Evolutionary conservation across 2,329 filamentous ascomycete genomes (phyloP), one percentile per base, ranked within the genome.

Genomic region (Neocucurbitaria cava): DNA sequence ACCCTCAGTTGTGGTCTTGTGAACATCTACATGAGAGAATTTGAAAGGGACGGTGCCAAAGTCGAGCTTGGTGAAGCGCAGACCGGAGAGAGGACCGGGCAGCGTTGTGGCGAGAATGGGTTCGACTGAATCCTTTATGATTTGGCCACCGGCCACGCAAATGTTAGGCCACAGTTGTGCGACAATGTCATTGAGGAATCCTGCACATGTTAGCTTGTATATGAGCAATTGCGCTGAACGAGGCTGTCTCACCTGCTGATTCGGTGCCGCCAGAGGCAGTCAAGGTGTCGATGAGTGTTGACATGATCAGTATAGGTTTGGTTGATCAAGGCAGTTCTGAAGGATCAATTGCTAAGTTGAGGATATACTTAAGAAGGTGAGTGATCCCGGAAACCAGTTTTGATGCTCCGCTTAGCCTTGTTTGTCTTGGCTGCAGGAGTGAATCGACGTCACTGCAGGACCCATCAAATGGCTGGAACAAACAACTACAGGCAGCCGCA

Each of bases 101-200:
- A 82, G 74, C 65, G 78, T 81, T 5, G 74, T 72, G 1, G 75
- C 76, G 35, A 82, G 76, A 62, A 82, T 81, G 31, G 80, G 80
- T 59, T 82, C 79, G 26, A 79, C 79, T 17, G 78, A 78, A 5
- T 80, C 75, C 56, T 81, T 82, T 38, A 76, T 68, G 71, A 81
- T 81, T 41, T 72, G 70, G 62, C 73, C 69, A 36, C 74, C 78
- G 18, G 77, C 79, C 5, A 79, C 72, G 39, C 73, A 76, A 68
- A 82, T 80, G 61, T 82, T 81, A 31, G 80, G 80, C 80, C 80
- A 82, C 63, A 82, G 64, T 49, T 80, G 78, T 13, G 62, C 73
- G 33, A 82, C 71, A 28, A 82, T 77, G 54, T 82, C 79, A 59
- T 82, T 82, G 46, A 82, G 73, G 59, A 82, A 82, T 47, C 72